Base-by-base conservation (phyloP, 441 rosid genomes). In the Manihot esculenta region DNA sequence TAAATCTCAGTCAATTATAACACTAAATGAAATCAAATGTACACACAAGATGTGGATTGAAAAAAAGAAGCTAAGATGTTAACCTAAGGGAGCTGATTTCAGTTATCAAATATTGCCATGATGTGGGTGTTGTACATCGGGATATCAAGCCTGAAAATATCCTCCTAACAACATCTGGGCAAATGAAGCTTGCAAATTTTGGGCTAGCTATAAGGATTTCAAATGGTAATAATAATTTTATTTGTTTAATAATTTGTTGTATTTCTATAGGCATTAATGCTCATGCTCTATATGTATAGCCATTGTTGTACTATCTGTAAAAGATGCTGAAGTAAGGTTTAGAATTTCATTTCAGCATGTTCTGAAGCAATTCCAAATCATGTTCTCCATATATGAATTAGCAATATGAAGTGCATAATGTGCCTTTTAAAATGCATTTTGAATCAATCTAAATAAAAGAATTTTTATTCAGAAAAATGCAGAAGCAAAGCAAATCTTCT, bases 51-150 rank as follows among this genome's bases (percentile, higher is more conserved):
- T n/a, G n/a, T n/a, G n/a, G n/a, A n/a, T n/a, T n/a, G n/a, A n/a
- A n/a, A n/a, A n/a, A n/a, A n/a, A n/a, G n/a, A n/a, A n/a, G n/a
- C n/a, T n/a, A n/a, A n/a, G n/a, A n/a, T n/a, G n/a, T n/a, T n/a
- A n/a, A n/a, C n/a, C n/a, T 91, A 64, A 91, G 84, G 83, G 95
- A 91, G 77, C 82, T 89, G 69, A 83, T 91, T 92, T 76, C 80
- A 56, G 88, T 87, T 69, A 85, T 88, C 63, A 87, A 78, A 70
- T 92, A 89, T 78, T 92, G 97, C 74, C 94, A 89, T 56, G 96
- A 89, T 73, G 87, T 89, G 89, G 95, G 94, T 60, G 95, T 91
- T 68, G 96, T 85, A 62, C 97, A 89, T 63, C 81, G 96, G 77
- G 96, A 89, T 80, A 72, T 92, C 17, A 92, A 87, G 81, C 92